phyloP scores from a whole-genome alignment of 1,284 basidiomycete genomes.

The Sporisorium iseilematis-ciliati region DNA sequence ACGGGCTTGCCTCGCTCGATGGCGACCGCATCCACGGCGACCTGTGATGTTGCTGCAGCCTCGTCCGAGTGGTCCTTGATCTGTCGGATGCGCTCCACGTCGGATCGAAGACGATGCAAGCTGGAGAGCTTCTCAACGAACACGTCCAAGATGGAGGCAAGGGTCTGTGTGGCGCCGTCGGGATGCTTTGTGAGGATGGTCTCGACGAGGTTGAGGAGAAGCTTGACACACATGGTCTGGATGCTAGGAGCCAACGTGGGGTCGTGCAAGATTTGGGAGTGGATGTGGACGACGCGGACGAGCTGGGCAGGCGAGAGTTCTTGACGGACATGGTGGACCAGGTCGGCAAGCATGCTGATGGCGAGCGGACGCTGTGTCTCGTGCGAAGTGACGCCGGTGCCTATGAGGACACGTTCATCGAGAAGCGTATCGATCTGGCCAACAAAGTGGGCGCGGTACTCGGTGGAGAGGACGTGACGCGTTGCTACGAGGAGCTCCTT shows the following conservation, averaged over 20 bases:
- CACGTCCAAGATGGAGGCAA: conserved; percentile 83
- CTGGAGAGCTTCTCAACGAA: conserved; percentile 88
- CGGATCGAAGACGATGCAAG: conserved; percentile 73
- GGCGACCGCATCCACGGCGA: conserved; percentile 54
- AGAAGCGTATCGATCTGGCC: conserved; percentile 89
- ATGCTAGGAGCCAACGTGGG: conserved; percentile 83
- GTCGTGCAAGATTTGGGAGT: conserved; percentile 90
- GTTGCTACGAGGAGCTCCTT: conserved; percentile 94
- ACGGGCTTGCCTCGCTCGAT: conserved; percentile 72
- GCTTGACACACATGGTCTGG: conserved; percentile 92
- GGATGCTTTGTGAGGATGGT: conserved; percentile 74
- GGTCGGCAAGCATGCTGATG: conserved; percentile 90
- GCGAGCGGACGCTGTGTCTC: conserved; percentile 84
- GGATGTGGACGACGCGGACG: conserved; percentile 83
- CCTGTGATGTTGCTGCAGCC: not conserved
- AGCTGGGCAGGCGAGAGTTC: conserved; percentile 87
- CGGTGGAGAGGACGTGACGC: conserved; percentile 86
- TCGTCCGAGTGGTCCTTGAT: conserved; percentile 39
- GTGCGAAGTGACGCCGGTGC: conserved; percentile 80
- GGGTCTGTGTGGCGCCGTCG: conserved; percentile 76
- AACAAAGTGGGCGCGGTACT: conserved; percentile 84
- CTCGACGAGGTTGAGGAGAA: conserved; percentile 90
- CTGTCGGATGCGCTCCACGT: conserved; percentile 46
- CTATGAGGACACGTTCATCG: conserved; percentile 91
- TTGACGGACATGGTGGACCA: conserved; percentile 89